These are phyloP conservation scores for Cucurbitaria berberidis DNA, from an alignment of 2,329 filamentous ascomycete genomes.

Conservation along the genomic window DNA sequence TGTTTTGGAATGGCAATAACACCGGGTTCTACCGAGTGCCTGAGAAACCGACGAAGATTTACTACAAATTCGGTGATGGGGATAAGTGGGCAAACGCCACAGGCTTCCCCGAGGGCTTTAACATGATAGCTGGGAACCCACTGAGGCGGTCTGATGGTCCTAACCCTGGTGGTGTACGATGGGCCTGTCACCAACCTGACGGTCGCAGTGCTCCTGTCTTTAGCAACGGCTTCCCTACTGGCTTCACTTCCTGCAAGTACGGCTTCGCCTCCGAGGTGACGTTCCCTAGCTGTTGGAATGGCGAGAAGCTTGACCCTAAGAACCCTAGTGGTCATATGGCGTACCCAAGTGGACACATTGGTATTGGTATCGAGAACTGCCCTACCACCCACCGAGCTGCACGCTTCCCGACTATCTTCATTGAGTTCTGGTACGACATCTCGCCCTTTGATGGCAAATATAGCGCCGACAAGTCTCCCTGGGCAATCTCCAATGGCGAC, in stretches of 20 bases:
- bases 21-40: conserved; percentile 46
- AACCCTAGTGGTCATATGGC: conserved; percentile 47
- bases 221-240: conserved; percentile 44
- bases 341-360: conserved; percentile 41
- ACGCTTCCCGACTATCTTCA: conserved; percentile 48
- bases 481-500: conserved; percentile 47
- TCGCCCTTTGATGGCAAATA: conserved; percentile 43
- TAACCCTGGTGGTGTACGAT: conserved; percentile 40
- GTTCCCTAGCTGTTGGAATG: conserved; percentile 50
- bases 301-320: conserved; percentile 39
- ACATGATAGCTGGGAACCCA: conserved; percentile 46
- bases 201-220: conserved; percentile 33
- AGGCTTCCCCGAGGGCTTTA: conserved; percentile 46
- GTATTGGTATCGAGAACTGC: conserved; percentile 42
- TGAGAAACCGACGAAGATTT: conserved; percentile 44
- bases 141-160: conserved; percentile 37
- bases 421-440: conserved; percentile 50
- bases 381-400: conserved; percentile 38
- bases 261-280: conserved; percentile 45
- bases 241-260: conserved; percentile 46
- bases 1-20: conserved; percentile 47
- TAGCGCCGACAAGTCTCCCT: conserved; percentile 36
- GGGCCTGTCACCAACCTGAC: conserved; percentile 39
- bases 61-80: conserved; percentile 48
- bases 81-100: conserved; percentile 43